Base-by-base conservation (phyloP, 768 basidiomycete genomes). In the Austroboletus eburneus region DNA sequence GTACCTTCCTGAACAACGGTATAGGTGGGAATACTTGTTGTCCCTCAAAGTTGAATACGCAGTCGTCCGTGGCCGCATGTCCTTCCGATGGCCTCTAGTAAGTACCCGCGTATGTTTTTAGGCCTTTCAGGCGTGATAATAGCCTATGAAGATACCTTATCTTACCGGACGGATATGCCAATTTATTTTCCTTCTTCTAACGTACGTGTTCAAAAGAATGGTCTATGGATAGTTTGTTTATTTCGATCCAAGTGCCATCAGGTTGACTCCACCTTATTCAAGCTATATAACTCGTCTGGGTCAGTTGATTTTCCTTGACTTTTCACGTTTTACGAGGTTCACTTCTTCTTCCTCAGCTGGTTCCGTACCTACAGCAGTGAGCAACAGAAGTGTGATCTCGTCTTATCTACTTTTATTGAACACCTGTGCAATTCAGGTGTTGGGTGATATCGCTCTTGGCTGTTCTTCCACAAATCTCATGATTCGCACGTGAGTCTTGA, bases 51-150 rank as follows among this genome's bases (percentile, higher is more conserved):
- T 59, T 4, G 65, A 66, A 39, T 55, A 46, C 9, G 59, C 54
- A 4, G 43, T 66, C 23, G 29, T 66, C 29, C 55, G 54, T 32
- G 39, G 55, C 5, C 57, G 51, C n/a, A 14, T 55, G 3, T 6
- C 59, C 16, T 66, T 64, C 25, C 47, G 51, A 24, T 67, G 57
- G 65, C 18, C 54, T 21, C 43, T 64, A 34, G 65, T 64, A 32
- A 50, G 57, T 42, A 18, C 17, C 16, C 9, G 8, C 4, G 10
- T 21, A 4, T 36, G 16, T 34, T 16, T 39, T 25, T 14, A 25
- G 12, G 2, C 4, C 2, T 1, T 17, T 42, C 21, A 16, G 5
- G 3, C 29, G 27, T 9, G 18, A 39, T 40, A 5, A 24, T 33
- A 16, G 17, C 3, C 2, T 14, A 16, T 9, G 25, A 13, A 64